Evolutionary conservation across 2,329 filamentous ascomycete genomes (phyloP), one percentile per base, ranked within the genome.

Genomic region (Paraphaeosphaeria minitans): DNA sequence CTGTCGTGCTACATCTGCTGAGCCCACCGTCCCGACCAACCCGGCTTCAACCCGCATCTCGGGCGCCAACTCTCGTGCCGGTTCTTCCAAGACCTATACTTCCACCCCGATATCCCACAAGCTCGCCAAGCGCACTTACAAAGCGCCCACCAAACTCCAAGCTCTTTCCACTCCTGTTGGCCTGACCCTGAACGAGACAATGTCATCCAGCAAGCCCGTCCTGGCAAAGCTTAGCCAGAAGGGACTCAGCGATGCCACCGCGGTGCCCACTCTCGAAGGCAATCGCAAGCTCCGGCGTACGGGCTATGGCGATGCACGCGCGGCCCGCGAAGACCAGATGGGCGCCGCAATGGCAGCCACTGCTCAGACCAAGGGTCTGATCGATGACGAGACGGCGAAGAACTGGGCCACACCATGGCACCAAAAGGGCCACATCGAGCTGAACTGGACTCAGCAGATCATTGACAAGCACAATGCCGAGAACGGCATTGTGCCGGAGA

Each of bases 271-370:
- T 21, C 19, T 39, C 37, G 37, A 39, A 9, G 37, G 37, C 37
- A 43, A 9, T 10, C 43, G 19, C 14, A 35, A 3, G 5, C 35
- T 27, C 9, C 27, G 31, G 14, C 62, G 65, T n/a, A 65, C 62
- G 2, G 55, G 12, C 1, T 67, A 60, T 31, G 69, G 68, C 24
- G 65, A 69, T 35, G 56, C 50, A n/a, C 65, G 58, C 24, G 63
- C 66, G 6, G 43, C 57, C 7, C 63, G 55, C 4, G 62, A 70
- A 51, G 39, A 62, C 19, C 19, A 39, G 4, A 46, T 66, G 45
- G 66, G 67, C 54, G 46, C 43, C 1, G 53, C 56, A 2, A 65
- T 69, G 43, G 62, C 64, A 0, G 45, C 43, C 4, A 22, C 43
- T 8, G 50, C 66, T 10, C 55, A 48, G 14, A 22, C 24, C 21